Conservation (phyloP, 805 yeast species). For the Yamadazyma insecticola region DNA sequence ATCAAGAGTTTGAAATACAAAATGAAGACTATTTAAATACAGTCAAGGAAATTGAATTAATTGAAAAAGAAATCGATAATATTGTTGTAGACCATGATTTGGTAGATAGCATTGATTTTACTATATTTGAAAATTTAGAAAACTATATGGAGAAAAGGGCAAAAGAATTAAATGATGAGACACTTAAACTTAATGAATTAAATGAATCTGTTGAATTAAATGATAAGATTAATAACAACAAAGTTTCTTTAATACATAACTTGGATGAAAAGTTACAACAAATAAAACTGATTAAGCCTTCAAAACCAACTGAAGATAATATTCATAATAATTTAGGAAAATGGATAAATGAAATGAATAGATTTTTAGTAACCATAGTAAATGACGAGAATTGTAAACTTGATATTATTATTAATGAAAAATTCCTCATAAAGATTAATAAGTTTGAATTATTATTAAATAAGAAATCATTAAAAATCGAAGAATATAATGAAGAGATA, state of each 20-base stretch:
- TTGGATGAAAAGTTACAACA: conserved; percentile 10
- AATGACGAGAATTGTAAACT: conserved; percentile 4
- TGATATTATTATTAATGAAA: conserved; percentile 6
- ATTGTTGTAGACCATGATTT: conserved; percentile 4
- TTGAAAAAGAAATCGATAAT: conserved; percentile 17
- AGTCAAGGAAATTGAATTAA: conserved; percentile 18
- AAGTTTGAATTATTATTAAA: conserved; percentile 7
- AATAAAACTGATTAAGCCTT: conserved; percentile 6
- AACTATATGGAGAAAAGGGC: conserved; percentile 2
- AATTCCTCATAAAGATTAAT: conserved; percentile 3
- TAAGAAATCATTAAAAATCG: conserved; percentile 5
- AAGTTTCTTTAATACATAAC: no score
- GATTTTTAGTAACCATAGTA: conserved; percentile 5
- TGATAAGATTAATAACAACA: no score
- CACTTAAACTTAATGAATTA: conserved; percentile 2
- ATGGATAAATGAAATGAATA: conserved; percentile 10
- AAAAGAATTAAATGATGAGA: conserved; percentile 4
- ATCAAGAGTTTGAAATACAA: conserved; percentile 20
- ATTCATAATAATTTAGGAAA: conserved; percentile 7
- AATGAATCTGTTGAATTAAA: conserved; percentile 3
- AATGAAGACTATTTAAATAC: conserved; percentile 20
- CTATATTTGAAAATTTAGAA: conserved; percentile 4
- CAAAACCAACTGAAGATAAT: conserved; percentile 2
- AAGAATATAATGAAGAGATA: conserved; percentile 5
- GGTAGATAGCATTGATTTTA: conserved; percentile 5